These are phyloP conservation scores for Dendrobium chrysotoxum DNA, from an alignment of 106 monocot species.

Conservation along the genomic window DNA sequence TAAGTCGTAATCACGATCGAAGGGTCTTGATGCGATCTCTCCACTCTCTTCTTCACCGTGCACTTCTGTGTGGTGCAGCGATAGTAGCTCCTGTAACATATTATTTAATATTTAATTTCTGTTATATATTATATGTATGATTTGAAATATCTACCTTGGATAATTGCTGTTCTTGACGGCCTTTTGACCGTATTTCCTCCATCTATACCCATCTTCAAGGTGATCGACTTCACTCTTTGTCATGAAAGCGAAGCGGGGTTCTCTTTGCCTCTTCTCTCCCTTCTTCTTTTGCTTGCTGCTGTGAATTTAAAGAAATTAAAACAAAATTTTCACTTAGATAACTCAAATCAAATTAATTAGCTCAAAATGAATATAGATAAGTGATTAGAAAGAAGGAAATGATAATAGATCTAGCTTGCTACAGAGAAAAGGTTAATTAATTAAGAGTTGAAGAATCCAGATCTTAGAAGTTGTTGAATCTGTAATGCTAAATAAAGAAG, in stretches of 20 bases:
- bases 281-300: neutral
- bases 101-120: neutral
- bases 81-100: constrained; percentile 56
- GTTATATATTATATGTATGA: neutral
- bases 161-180: constrained; percentile 29
- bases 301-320: neutral
- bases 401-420: too few relatives aligned
- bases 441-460: neutral
- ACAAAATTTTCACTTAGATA: neutral
- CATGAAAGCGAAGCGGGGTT: constrained; percentile 26
- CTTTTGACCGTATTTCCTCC: constrained; percentile 31
- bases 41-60: constrained; percentile 61
- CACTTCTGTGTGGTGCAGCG: constrained; percentile 46
- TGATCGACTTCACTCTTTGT: constrained; percentile 29
- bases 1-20: constrained; percentile 54
- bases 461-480: neutral
- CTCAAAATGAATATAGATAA: too few relatives aligned
- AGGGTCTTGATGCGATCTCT: constrained; percentile 40
- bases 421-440: neutral
- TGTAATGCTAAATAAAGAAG: neutral
- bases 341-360: neutral
- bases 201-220: constrained; percentile 23
- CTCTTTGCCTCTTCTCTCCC: constrained; percentile 11
- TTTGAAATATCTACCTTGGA: constrained; percentile 25
- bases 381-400: too few relatives aligned